Evolutionary conservation across 345 rosid species (phyloP).

Genomic region (Aegle marmelos): DNA sequence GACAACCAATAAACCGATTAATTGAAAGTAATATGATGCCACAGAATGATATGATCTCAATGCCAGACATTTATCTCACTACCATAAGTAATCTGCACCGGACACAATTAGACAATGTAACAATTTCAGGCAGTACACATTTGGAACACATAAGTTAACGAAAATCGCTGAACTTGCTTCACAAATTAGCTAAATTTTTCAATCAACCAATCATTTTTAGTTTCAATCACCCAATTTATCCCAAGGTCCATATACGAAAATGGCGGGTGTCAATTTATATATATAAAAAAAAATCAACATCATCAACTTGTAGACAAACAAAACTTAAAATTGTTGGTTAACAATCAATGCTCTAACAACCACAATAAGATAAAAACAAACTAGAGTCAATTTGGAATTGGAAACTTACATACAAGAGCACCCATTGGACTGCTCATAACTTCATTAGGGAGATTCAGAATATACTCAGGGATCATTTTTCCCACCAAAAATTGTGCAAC

Average conservation of each 20-base stretch:
- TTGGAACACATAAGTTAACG: neutral
- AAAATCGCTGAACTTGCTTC: neutral
- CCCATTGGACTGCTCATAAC: slow-evolving; percentile 97
- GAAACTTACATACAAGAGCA: slow-evolving; percentile 66
- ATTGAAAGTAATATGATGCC: neutral
- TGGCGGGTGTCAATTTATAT: too few relatives aligned
- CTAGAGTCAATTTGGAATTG: neutral
- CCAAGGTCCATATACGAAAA: neutral
- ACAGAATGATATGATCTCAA: neutral
- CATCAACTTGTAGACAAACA: neutral
- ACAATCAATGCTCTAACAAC: neutral
- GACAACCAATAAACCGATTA: neutral
- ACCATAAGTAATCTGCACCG: neutral
- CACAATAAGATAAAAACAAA: neutral
- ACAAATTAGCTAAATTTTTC: neutral
- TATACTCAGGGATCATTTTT: slow-evolving; percentile 72
- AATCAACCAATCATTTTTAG: neutral
- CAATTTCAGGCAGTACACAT: neutral
- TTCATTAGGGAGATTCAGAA: slow-evolving; percentile 82
- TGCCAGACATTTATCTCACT: neutral
- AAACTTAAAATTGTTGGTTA: neutral
- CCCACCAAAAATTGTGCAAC: slow-evolving; percentile 90
- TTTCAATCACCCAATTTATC: neutral
- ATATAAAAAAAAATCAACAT: neutral
- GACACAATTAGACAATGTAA: neutral